Evolutionary conservation across 2,329 filamentous ascomycete genomes (phyloP).

Genomic region (Diaporthe ampelina): DNA sequence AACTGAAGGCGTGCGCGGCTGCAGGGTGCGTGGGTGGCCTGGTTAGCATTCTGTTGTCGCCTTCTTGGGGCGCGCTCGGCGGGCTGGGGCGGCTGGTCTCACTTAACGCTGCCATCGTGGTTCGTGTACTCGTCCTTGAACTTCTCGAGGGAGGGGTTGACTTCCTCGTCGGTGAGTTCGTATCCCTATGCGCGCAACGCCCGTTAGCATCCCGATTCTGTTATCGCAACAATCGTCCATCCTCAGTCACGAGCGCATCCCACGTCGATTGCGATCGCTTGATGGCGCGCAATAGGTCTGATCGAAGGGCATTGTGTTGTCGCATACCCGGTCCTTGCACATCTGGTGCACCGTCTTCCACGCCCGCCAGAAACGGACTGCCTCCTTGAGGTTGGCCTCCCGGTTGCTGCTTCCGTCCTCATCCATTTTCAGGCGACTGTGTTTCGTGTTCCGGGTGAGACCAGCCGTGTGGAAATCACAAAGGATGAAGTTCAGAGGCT

Average conservation of each 20-base stretch:
- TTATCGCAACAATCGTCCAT: neutral
- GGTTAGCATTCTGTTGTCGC: constrained; percentile 20
- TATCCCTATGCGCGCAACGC: constrained; percentile 77
- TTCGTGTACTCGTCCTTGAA: constrained; percentile 82
- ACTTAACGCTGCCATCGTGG: constrained; percentile 82
- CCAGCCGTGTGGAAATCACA: neutral
- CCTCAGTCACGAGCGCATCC: neutral
- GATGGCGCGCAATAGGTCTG: constrained; percentile 34
- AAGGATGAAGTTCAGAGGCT: neutral
- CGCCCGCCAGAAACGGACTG: constrained; percentile 88
- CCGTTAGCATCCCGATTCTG: constrained; percentile 21
- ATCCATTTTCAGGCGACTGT: constrained; percentile 53
- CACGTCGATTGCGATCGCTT: neutral
- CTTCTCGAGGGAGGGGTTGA: constrained; percentile 85
- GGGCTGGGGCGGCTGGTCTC: constrained; percentile 52
- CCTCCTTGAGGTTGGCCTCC: constrained; percentile 64
- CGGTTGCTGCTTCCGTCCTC: constrained; percentile 55
- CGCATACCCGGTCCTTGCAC: constrained; percentile 86
- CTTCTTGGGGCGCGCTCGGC: neutral
- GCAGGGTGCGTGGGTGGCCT: constrained; percentile 39
- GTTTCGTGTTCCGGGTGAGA: too few relatives aligned
- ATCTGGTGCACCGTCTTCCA: constrained; percentile 96
- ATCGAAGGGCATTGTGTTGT: constrained; percentile 35
- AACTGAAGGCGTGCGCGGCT: constrained; percentile 90
- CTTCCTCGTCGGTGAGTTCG: constrained; percentile 89